Conservation (phyloP, 2,329 filamentous ascomycete species). For the Lomentospora prolificans region DNA sequence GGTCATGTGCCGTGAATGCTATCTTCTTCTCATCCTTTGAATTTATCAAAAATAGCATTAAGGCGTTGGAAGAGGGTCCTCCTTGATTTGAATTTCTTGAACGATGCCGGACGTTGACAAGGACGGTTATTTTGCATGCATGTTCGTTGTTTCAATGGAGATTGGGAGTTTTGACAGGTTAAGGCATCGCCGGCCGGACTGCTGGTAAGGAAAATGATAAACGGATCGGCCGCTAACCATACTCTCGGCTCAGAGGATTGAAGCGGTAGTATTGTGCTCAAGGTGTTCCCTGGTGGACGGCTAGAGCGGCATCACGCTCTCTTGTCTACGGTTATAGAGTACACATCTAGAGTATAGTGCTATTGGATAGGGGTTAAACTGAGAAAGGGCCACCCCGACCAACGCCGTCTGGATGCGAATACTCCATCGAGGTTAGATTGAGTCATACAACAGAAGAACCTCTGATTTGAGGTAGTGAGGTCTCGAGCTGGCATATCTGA, state of each 20-base stretch:
- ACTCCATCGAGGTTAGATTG: no score
- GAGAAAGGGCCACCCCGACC: not conserved
- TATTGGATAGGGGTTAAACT: not conserved
- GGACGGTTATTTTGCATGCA: not conserved
- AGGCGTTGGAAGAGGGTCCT: conserved; percentile 37
- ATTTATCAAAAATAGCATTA: conserved; percentile 63
- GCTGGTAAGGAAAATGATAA: not conserved
- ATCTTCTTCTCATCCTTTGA: conserved; percentile 88
- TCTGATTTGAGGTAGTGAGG: no score
- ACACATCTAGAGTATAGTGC: not conserved
- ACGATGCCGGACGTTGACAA: not conserved
- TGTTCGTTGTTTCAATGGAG: not conserved
- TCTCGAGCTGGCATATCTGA: no score
- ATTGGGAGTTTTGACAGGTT: not conserved
- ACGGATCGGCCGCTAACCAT: not conserved
- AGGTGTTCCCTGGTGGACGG: no score
- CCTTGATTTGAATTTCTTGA: conserved; percentile 1
- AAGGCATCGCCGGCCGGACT: not conserved
- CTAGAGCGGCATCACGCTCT: no score
- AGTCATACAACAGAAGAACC: no score
- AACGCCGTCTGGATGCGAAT: no score
- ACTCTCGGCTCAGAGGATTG: not conserved
- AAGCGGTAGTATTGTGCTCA: not conserved
- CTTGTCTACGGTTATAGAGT: not conserved
- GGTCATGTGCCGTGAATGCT: conserved; percentile 74